Evolutionary conservation across 1,139 yeast genomes (phyloP).

Genomic region (Williopsis jadinii): DNA sequence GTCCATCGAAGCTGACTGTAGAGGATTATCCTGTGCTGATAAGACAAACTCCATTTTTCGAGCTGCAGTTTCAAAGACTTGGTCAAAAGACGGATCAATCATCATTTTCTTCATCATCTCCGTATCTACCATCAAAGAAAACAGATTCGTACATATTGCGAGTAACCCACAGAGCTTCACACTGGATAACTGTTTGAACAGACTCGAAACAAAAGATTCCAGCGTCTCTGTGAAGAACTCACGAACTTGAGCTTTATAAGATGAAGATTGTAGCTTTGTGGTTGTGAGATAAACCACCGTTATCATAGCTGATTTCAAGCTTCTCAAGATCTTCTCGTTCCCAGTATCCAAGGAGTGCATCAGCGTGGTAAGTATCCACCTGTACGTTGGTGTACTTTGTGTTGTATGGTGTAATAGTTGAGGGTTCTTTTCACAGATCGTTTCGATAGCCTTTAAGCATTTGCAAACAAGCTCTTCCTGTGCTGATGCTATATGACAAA

Average conservation of each 20-base stretch:
- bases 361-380: conserved; percentile 17
- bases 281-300: conserved; percentile 17
- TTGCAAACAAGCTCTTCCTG: conserved; percentile 1
- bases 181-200: conserved; percentile 11
- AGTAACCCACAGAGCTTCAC: conserved; percentile 10
- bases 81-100: conserved; percentile 17
- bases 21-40: conserved; percentile 6
- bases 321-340: conserved; percentile 10
- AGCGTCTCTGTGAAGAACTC: conserved; percentile 10
- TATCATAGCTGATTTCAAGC: conserved; percentile 18
- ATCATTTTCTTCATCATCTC: conserved; percentile 16
- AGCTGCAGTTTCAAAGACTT: conserved; percentile 16
- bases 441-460: conserved; percentile 17
- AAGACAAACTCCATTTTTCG: conserved; percentile 17
- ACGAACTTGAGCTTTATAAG: conserved; percentile 15
- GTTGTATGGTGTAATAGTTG: conserved; percentile 12
- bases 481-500: too few relatives aligned
- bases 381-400: conserved; percentile 7
- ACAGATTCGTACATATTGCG: conserved; percentile 14
- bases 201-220: conserved; percentile 6
- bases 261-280: conserved; percentile 14
- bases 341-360: conserved; percentile 12
- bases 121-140: conserved; percentile 16
- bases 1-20: conserved; percentile 9
- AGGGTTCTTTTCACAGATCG: conserved; percentile 16